Conservation (phyloP, 768 basidiomycete species). For the Termitomyces titanicus region DNA sequence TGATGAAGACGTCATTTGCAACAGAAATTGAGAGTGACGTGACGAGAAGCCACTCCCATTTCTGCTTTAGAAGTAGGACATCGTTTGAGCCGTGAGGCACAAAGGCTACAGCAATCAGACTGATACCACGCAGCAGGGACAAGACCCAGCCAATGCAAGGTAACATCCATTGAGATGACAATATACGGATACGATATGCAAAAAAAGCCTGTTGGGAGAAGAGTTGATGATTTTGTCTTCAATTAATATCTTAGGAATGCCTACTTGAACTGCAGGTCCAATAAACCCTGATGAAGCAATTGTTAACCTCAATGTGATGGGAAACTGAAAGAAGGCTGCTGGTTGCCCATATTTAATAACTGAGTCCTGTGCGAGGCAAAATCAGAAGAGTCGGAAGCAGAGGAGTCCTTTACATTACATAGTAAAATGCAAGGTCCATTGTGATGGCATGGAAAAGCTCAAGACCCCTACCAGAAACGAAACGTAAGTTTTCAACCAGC, state of each 20-base stretch:
- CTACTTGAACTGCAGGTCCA: neutral
- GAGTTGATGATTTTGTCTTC: neutral
- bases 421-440: neutral
- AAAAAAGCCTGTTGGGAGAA: neutral
- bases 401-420: neutral
- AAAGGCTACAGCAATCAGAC: neutral
- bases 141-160: neutral
- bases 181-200: neutral
- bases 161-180: neutral
- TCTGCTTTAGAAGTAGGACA: neutral
- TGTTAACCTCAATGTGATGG: neutral
- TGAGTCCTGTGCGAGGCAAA: neutral
- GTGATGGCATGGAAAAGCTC: neutral
- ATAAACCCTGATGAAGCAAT: neutral
- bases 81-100: neutral
- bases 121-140: neutral
- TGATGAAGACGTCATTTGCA: neutral
- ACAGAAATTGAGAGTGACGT: neutral
- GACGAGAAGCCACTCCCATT: neutral
- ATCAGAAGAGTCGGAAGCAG: neutral
- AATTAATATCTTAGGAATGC: neutral
- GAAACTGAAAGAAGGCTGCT: neutral
- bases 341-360: neutral
- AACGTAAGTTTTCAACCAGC: neutral
- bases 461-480: neutral